Conservation (phyloP, 148 eudicot genomes). For the Rhododendron ferrugineum region DNA sequence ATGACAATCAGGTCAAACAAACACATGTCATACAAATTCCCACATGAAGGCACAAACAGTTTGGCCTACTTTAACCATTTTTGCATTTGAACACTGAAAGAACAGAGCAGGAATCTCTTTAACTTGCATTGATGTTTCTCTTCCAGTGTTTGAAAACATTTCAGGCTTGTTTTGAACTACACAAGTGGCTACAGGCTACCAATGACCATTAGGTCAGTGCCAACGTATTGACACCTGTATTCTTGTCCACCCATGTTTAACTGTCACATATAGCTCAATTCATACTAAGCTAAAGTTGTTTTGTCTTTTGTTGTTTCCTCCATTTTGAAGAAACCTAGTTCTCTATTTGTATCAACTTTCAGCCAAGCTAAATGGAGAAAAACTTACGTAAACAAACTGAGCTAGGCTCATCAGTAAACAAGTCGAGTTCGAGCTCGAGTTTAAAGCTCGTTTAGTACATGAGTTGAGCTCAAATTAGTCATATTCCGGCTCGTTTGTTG, state of each 20-base stretch:
- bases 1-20: neutral
- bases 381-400: neutral
- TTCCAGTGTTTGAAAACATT: neutral
- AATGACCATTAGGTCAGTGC: neutral
- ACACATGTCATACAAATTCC: neutral
- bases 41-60: neutral
- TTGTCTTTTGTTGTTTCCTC: neutral
- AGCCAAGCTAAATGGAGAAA: neutral
- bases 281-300: neutral
- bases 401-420: neutral
- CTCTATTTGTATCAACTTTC: neutral
- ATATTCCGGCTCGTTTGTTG: neutral
- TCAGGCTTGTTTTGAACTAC: neutral
- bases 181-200: neutral
- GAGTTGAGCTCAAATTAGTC: neutral
- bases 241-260: too few relatives aligned
- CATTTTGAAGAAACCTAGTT: neutral
- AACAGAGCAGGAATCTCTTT: neutral
- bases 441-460: too few relatives aligned
- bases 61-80: neutral
- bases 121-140: neutral
- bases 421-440: neutral
- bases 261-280: neutral
- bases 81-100: neutral
- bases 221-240: too few relatives aligned